These are phyloP conservation scores for Curvularia spicifera DNA, from an alignment of 2,329 filamentous ascomycete genomes.

Conservation along the genomic window DNA sequence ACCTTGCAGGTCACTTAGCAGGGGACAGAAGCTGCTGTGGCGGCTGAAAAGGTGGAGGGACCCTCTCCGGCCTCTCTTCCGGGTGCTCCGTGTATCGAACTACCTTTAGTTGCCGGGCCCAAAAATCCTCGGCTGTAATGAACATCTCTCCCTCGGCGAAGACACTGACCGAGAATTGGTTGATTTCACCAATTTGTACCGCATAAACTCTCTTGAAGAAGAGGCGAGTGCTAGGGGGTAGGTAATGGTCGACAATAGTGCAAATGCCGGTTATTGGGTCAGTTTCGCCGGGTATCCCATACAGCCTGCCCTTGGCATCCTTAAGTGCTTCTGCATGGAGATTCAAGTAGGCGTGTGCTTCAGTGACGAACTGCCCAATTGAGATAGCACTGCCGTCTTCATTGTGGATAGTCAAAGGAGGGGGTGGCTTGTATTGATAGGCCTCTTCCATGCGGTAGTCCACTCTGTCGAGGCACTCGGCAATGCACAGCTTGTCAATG, in stretches of 20 bases:
- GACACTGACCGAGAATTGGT: not conserved
- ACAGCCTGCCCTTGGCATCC: not conserved
- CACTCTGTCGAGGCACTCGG: not conserved
- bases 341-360: conserved; percentile 5
- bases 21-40: not conserved
- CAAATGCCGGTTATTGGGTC: not conserved
- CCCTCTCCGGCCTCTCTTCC: not conserved
- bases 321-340: not conserved
- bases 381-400: conserved; percentile 10
- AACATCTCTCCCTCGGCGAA: conserved; percentile 1
- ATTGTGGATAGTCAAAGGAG: conserved; percentile 12
- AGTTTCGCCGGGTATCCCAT: no score
- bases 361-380: conserved; percentile 18
- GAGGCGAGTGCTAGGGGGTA: not conserved
- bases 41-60: not conserved
- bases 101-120: not conserved
- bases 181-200: not conserved
- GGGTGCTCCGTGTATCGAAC: not conserved
- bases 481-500: not conserved
- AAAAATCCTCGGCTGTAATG: not conserved
- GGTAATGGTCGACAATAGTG: not conserved
- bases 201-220: not conserved
- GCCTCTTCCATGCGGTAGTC: not conserved
- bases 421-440: conserved; percentile 11
- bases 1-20: not conserved